Evolutionary conservation across 805 yeast species (phyloP).

Genomic region (Candida insectalens): DNA sequence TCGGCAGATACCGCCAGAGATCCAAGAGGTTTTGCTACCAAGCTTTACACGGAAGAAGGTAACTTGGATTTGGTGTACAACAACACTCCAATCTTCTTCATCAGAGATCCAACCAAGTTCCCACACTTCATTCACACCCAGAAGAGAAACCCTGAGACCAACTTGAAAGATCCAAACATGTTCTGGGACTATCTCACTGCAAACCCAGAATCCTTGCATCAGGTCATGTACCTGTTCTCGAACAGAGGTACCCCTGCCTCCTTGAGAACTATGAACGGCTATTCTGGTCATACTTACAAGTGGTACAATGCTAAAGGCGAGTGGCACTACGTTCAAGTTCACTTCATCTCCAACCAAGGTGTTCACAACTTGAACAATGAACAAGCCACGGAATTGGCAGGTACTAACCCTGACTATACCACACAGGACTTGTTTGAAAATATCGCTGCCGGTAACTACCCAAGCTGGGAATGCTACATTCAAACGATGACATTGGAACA

Average conservation of each 20-base stretch:
- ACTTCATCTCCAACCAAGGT: conserved; percentile 55
- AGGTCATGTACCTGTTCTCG: conserved; percentile 61
- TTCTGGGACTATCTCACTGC: conserved; percentile 76
- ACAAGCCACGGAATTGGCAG: conserved; percentile 59
- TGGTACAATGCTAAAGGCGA: conserved; percentile 70
- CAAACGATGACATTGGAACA: conserved; percentile 83
- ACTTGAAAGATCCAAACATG: conserved; percentile 70
- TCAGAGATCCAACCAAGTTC: conserved; percentile 79
- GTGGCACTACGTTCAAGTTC: conserved; percentile 74
- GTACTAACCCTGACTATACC: conserved; percentile 74
- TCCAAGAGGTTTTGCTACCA: conserved; percentile 78
- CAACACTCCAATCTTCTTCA: conserved; percentile 78
- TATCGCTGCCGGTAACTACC: conserved; percentile 68
- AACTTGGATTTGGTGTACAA: conserved; percentile 78
- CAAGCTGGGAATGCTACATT: conserved; percentile 78
- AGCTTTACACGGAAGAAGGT: conserved; percentile 77
- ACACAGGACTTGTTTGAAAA: conserved; percentile 73
- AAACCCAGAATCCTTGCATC: conserved; percentile 70
- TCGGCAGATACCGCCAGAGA: conserved; percentile 80
- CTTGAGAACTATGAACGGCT: conserved; percentile 73
- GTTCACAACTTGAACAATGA: conserved; percentile 42
- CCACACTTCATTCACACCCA: conserved; percentile 86
- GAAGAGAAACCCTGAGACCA: conserved; percentile 77
- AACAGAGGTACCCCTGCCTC: conserved; percentile 79
- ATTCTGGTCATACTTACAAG: conserved; percentile 78